Evolutionary conservation across 2,329 filamentous ascomycete genomes (phyloP), one percentile per base, ranked within the genome.

Genomic region (Botrytis tulipae): DNA sequence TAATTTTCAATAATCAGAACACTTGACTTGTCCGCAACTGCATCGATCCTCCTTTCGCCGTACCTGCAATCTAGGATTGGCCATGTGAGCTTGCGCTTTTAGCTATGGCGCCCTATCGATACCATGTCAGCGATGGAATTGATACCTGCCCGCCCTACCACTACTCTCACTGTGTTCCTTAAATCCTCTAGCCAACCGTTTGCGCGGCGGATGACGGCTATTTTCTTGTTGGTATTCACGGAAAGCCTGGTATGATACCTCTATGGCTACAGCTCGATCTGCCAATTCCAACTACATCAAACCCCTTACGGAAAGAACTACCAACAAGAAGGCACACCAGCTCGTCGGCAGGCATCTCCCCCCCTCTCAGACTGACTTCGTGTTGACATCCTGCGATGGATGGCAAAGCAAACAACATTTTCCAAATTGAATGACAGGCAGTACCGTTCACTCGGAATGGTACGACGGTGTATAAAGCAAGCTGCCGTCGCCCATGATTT

Each of bases 381-480:
- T 66, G 67, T 73, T 68, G 70, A 72, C 76, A 75, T 76, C 77
- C 74, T 76, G 75, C 75, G 62, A 72, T 54, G 63, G 71, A 72
- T 32, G 63, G 68, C 66, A 79, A 78, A 77, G 77, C 78, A 79
- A 80, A 78, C 77, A 80, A 78, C 74, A 75, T 76, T 74, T 71
- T 70, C 76, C 76, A 78, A 76, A 78, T 74, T 79, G 78, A 76
- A 70, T 77, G 75, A 65, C 44, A 73, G 76, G 73, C 70, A 71
- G 77, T 77, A 78, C 79, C 78, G 73, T 73, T 75, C 63, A 74
- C 73, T 79, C 78, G 79, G 79, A 76, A 80, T 80, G 76, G 78
- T 78, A 76, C 77, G 76, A 80, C 77, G 73, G 74, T 54, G 69
- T 80, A 80, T 80, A 80, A 80, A 80, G 76, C 74, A 77, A 75